Evolutionary conservation across 2,329 filamentous ascomycete species (phyloP).

Genomic region (Teratosphaeria destructans): DNA sequence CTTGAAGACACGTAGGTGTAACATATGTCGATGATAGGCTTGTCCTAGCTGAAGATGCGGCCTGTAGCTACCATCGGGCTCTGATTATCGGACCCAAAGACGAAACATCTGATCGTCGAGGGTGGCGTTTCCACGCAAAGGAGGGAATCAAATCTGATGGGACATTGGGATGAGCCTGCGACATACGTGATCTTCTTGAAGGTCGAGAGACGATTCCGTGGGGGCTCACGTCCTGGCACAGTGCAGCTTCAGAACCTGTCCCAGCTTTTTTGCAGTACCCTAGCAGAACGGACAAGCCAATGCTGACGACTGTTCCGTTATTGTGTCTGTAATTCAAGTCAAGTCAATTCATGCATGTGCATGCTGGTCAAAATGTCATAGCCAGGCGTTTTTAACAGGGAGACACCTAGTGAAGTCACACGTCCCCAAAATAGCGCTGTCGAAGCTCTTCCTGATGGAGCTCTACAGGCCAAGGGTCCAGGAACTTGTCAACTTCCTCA

Average conservation of each 20-base stretch:
- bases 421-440: conserved; percentile 29
- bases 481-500: conserved; percentile 24
- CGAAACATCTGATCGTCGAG: not conserved
- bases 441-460: conserved; percentile 33
- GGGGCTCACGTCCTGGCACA: no score
- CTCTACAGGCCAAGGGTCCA: conserved; percentile 29
- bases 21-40: not conserved
- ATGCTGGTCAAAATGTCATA: no score
- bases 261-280: no score
- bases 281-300: no score
- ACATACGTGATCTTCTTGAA: conserved; percentile 13
- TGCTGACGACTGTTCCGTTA: no score
- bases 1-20: not conserved
- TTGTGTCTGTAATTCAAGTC: no score
- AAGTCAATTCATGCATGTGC: no score
- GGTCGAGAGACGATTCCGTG: not conserved
- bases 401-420: not conserved
- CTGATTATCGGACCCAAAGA: not conserved
- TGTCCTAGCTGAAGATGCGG: not conserved
- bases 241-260: no score
- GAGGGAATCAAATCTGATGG: not conserved
- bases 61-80: not conserved
- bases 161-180: conserved; percentile 10
- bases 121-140: not conserved
- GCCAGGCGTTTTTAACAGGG: no score